Evolutionary conservation across 2,329 filamentous ascomycete species (phyloP).

Genomic region (Colletotrichum trifolii): DNA sequence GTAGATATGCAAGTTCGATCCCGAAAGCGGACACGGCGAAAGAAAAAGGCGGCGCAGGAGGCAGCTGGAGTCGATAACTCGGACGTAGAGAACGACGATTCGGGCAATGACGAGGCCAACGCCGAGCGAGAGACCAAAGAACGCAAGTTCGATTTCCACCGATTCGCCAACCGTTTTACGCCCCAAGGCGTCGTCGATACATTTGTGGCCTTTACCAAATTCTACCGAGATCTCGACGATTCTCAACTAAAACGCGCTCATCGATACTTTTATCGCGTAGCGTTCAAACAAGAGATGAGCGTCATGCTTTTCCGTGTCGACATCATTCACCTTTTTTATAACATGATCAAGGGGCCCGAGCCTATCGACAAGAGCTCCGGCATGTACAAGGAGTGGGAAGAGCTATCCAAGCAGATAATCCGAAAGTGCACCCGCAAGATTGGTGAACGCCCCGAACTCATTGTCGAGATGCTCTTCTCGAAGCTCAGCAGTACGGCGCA

Average conservation of each 20-base stretch:
- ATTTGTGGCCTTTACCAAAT: conserved; percentile 82
- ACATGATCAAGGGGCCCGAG: conserved; percentile 90
- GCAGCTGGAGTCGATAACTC: conserved; percentile 56
- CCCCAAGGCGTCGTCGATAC: conserved; percentile 89
- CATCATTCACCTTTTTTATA: conserved; percentile 87
- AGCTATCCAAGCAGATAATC: conserved; percentile 85
- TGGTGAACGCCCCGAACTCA: conserved; percentile 83
- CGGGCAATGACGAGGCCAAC: conserved; percentile 76
- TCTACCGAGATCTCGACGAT: conserved; percentile 82
- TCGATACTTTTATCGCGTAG: conserved; percentile 91
- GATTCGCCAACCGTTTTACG: conserved; percentile 83
- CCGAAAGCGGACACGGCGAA: conserved; percentile 76
- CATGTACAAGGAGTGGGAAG: conserved; percentile 91
- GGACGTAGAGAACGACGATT: conserved; percentile 72
- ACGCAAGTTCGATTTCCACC: conserved; percentile 92
- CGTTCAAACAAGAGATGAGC: conserved; percentile 93
- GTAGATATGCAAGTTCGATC: conserved; percentile 93
- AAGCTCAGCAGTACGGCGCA: conserved; percentile 86
- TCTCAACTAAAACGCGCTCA: conserved; percentile 91
- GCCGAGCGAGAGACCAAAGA: conserved; percentile 80
- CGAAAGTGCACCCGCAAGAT: conserved; percentile 86
- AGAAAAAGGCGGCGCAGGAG: conserved; percentile 73
- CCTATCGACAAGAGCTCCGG: conserved; percentile 74
- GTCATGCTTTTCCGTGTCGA: conserved; percentile 92
- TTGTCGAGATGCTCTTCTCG: conserved; percentile 94